Evolutionary conservation across 2,329 filamentous ascomycete genomes (phyloP).

Genomic region (Atkinsonella hypoxylon): DNA sequence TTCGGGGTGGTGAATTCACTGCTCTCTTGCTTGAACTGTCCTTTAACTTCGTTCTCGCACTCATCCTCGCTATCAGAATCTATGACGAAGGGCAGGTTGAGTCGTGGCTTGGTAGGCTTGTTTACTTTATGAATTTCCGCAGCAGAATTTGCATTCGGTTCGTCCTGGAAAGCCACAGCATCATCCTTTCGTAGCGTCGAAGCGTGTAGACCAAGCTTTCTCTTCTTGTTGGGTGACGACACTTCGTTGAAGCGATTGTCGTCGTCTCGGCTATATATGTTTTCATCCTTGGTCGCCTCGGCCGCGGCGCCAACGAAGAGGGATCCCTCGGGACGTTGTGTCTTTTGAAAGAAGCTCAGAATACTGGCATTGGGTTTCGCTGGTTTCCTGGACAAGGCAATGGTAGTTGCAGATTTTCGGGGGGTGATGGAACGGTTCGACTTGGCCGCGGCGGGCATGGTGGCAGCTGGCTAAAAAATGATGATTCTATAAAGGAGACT

Average conservation of each 20-base stretch:
- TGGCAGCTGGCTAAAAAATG: constrained; percentile 5
- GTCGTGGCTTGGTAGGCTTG: constrained; percentile 12
- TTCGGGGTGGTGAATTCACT: not conserved
- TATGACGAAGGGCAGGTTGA: constrained; percentile 49
- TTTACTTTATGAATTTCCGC: not conserved
- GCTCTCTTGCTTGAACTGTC: not conserved
- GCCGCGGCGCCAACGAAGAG: constrained; percentile 37
- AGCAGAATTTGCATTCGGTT: not conserved
- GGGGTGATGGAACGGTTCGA: constrained; percentile 20
- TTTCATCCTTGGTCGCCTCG: constrained; percentile 13
- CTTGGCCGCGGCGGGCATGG: constrained; percentile 25
- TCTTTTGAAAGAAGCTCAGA: constrained; percentile 63
- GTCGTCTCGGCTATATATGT: constrained; percentile 18
- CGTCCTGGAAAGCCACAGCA: not conserved
- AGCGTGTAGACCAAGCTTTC: constrained; percentile 15
- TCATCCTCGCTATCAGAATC: constrained; percentile 49
- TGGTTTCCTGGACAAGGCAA: constrained; percentile 21
- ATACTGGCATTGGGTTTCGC: constrained; percentile 50
- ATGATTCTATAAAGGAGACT: not conserved
- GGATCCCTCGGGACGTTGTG: constrained; percentile 43
- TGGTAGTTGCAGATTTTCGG: constrained; percentile 16
- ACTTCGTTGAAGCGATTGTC: constrained; percentile 22
- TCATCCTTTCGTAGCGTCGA: constrained; percentile 1
- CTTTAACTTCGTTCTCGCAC: constrained; percentile 3
- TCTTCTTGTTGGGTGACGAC: constrained; percentile 19